These are phyloP conservation scores for Prosopis cineraria DNA, from an alignment of 306 rosid genomes.

Conservation along the genomic window DNA sequence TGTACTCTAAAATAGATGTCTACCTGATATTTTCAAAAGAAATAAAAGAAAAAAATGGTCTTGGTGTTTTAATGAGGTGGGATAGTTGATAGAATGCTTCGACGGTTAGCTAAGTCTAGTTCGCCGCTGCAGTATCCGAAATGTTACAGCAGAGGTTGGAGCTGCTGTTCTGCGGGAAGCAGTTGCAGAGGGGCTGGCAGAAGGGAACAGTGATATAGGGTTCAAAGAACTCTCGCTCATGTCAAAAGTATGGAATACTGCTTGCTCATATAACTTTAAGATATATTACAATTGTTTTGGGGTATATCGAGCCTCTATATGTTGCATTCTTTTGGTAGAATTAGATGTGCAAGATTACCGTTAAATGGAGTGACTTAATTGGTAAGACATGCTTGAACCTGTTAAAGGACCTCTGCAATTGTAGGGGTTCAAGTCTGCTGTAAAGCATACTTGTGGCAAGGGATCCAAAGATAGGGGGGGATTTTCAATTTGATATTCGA, in stretches of 20 bases:
- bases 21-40: background rate
- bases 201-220: slow-evolving; percentile 74
- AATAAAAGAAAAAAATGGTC: background rate
- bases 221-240: slow-evolving; percentile 63
- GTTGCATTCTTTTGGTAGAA: background rate
- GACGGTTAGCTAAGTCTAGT: slow-evolving; percentile 23
- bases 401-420: background rate
- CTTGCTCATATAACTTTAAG: background rate
- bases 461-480: background rate
- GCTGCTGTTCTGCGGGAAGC: slow-evolving; percentile 88
- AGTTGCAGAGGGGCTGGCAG: slow-evolving; percentile 76
- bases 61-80: slow-evolving; percentile 9
- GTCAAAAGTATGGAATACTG: slow-evolving; percentile 68
- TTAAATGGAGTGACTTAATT: background rate
- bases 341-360: slow-evolving; percentile 4
- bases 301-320: background rate
- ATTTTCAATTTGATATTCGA: slow-evolving; percentile 16
- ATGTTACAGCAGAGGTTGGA: slow-evolving; percentile 85
- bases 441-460: background rate
- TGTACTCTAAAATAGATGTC: slow-evolving; percentile 1
- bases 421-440: background rate
- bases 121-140: slow-evolving; percentile 66
- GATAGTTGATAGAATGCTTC: slow-evolving; percentile 23
- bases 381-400: background rate
- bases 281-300: background rate